Base-by-base conservation (phyloP, 1,284 basidiomycete genomes). In the Cryptococcus wingfieldii region DNA sequence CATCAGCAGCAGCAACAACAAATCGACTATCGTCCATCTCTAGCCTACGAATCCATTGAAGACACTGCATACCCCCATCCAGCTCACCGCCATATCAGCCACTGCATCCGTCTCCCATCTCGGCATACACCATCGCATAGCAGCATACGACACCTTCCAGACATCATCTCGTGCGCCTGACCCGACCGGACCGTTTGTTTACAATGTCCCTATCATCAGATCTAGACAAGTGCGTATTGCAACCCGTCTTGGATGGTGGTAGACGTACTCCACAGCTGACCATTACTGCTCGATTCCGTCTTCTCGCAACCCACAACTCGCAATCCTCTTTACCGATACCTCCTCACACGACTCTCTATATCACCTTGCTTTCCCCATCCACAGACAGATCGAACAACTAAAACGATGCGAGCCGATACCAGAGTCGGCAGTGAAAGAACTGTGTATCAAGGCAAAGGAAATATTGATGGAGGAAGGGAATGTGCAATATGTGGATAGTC, bases 391-490 rank as follows among this genome's bases (percentile, higher is more conserved):
- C 59, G 88, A 87, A 65, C 91, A 94, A 75, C 84, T 96, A 50
- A 84, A 86, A 71, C 85, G 88, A 63, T 96, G 93, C 78, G 90
- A 95, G 71, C 87, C 88, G 55, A 93, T 97, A 66, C 89, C 90
- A 19, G 93, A 97, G 76, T 86, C 89, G 59, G 86, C 93, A 66
- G 93, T 96, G 61, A 94, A 95, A 72, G 83, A 88, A 66, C 82
- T 98, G 31, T 98, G 95, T 76, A 80, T 93, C 65, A 96, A 95
- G 72, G 95, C 95, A 19, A 84, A 94, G 60, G 95, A 98, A 78
- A 95, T 98, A 59, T 80, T 95, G 34, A 90, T 98, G 67, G 95
- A 98, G 77, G 95, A 98, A 77, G 92, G 89, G 7, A 98, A 98
- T 72, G 91, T 98, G 2, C 94, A 98, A 77, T 86, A 88, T 67